Evolutionary conservation across 371 early-diverging fungal species (phyloP), one percentile per base, ranked within the genome.

Genomic region (Zopfochytrium polystomum): DNA sequence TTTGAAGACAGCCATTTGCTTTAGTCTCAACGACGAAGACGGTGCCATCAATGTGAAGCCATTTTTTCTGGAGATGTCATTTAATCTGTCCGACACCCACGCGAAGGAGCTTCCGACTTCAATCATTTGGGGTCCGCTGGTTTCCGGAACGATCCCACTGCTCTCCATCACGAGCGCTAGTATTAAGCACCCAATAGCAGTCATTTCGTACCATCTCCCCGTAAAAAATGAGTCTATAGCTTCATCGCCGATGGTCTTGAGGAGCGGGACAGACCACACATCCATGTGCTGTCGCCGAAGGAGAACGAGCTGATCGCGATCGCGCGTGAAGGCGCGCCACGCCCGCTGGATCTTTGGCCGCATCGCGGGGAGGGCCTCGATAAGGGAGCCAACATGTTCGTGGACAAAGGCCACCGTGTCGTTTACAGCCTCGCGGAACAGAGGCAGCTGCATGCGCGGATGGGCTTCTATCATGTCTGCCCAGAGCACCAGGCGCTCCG

Each of bases 161-260:
- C 38, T 25, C 23, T 25, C 46, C 15, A 54, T 35, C 35, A 42
- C 38, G 42, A 35, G 33, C 55, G 42, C 26, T 15, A 54, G 9
- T 15, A 54, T 11, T 25, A 25, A 33, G 23, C 7, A n/a, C 11
- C 52, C 51, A 22, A 52, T 45, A 7, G 60, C 43, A 5, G 48
- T 26, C 52, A 60, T 27, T 15, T 60, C 60, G 45, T 38, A 23
- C 60, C 60, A 60, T 15, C 52, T 34, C 15, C 60, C 60, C 4
- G 51, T 11, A 43, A 60, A 60, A 31, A 52, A 60, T 15, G 52
- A 27, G 2, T n/a, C 27, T 1, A 60, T 42, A 9, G 60, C 48
- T 7, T 6, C 38, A 25, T 60, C 60, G n/a, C 60, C 60, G 20
- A 60, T 38, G 4, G 13, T 5, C 5, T n/a, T 4, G 38, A 54